These are phyloP conservation scores for Candida arabinofermentans DNA, from an alignment of 805 yeast species.

Conservation along the genomic window DNA sequence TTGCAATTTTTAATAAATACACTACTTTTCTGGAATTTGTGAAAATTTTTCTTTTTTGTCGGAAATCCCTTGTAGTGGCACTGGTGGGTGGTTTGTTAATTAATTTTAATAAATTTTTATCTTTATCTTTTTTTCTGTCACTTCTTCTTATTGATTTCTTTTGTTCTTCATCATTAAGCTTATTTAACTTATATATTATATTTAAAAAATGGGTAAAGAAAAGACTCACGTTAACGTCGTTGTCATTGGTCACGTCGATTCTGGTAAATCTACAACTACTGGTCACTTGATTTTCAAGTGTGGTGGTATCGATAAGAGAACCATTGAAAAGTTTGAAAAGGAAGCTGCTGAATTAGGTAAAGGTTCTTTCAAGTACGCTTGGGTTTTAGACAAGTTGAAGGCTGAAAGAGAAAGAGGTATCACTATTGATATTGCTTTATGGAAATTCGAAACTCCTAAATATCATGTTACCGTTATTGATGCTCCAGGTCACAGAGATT, in stretches of 20 bases:
- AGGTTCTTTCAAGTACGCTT: slow-evolving; percentile 97
- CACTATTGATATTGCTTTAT: slow-evolving; percentile 89
- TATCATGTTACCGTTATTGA: slow-evolving; percentile 88
- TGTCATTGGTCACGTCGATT: slow-evolving; percentile 99
- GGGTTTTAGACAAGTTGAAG: slow-evolving; percentile 94
- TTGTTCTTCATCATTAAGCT: neutral
- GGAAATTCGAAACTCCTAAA: slow-evolving; percentile 91
- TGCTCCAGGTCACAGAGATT: slow-evolving; percentile 96
- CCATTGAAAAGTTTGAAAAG: slow-evolving; percentile 96
- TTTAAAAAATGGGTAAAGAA: slow-evolving; percentile 4
- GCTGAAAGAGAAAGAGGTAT: slow-evolving; percentile 98
- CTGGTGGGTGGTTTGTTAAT: neutral
- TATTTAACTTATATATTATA: neutral
- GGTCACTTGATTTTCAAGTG: slow-evolving; percentile 99
- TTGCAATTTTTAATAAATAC: too few relatives aligned
- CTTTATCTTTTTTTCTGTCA: neutral
- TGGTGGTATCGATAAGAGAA: slow-evolving; percentile 99
- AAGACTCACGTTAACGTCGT: slow-evolving; percentile 99
- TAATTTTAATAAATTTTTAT: too few relatives aligned
- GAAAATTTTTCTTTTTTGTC: too few relatives aligned
- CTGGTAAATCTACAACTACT: slow-evolving; percentile 98
- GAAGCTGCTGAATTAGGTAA: slow-evolving; percentile 97
- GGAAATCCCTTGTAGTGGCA: neutral
- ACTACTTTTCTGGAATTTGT: too few relatives aligned
- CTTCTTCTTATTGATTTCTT: neutral